Evolutionary conservation across 768 basidiomycete genomes (phyloP).

Genomic region (Cyclocybe cylindracea): DNA sequence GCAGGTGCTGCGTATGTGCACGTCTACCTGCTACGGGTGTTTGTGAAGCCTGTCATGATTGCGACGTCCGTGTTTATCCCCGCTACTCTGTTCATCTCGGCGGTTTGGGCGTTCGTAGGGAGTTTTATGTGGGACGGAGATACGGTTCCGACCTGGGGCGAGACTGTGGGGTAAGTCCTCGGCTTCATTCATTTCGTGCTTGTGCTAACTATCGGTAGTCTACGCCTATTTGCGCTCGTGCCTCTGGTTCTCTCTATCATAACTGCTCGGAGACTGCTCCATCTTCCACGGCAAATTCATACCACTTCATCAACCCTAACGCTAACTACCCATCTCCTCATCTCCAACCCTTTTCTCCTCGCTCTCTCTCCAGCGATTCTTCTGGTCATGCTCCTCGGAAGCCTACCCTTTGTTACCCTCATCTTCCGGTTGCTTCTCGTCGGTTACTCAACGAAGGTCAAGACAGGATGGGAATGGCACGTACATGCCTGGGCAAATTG

Average conservation of each 20-base stretch:
- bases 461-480: slow-evolving; percentile 37
- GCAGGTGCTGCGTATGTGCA: slow-evolving; percentile 74
- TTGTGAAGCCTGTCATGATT: slow-evolving; percentile 83
- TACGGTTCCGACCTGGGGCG: slow-evolving; percentile 73
- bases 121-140: slow-evolving; percentile 65
- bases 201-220: slow-evolving; percentile 34
- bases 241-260: slow-evolving; percentile 70
- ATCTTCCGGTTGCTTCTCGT: slow-evolving; percentile 77
- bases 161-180: slow-evolving; percentile 69
- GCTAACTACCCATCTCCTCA: slow-evolving; percentile 69
- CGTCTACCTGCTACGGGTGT: slow-evolving; percentile 74
- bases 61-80: slow-evolving; percentile 78
- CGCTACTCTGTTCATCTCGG: slow-evolving; percentile 69
- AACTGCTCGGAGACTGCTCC: slow-evolving; percentile 69
- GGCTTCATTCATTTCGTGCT: background rate
- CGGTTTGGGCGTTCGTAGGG: slow-evolving; percentile 80
- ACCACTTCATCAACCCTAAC: slow-evolving; percentile 57
- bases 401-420: slow-evolving; percentile 79
- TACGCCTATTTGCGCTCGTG: slow-evolving; percentile 77
- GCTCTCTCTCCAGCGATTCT: slow-evolving; percentile 75
- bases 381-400: slow-evolving; percentile 62
- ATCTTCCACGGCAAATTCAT: slow-evolving; percentile 73
- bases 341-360: slow-evolving; percentile 73
- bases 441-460: slow-evolving; percentile 45
- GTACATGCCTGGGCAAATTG: slow-evolving; percentile 41